These are phyloP conservation scores for Rhodocollybia butyracea DNA, from an alignment of 768 basidiomycete species.

Conservation along the genomic window DNA sequence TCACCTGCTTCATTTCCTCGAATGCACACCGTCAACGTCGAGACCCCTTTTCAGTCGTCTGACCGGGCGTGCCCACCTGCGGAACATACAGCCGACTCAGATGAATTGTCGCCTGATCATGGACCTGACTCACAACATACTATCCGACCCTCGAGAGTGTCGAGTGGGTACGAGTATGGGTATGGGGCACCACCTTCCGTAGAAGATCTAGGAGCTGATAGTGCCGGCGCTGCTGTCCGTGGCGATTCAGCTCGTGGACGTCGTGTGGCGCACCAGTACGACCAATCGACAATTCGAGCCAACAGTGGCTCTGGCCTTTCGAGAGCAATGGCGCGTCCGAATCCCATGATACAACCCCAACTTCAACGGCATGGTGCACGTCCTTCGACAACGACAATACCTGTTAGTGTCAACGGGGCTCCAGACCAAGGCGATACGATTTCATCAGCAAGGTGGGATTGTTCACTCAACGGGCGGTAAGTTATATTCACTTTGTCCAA, in stretches of 20 bases:
- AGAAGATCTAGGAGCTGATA: no score
- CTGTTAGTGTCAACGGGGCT: slow-evolving; percentile 16
- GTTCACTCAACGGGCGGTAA: slow-evolving; percentile 13
- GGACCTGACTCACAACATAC: slow-evolving; percentile 1
- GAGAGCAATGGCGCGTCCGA: not conserved
- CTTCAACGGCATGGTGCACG: not conserved
- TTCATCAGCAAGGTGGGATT: slow-evolving; percentile 46
- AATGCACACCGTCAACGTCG: not conserved
- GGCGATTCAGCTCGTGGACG: not conserved
- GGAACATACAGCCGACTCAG: not conserved
- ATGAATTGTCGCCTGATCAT: not conserved
- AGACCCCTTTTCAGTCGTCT: not conserved
- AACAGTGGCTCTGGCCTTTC: not conserved
- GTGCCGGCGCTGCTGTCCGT: no score
- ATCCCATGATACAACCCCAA: not conserved
- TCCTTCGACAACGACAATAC: slow-evolving; percentile 18
- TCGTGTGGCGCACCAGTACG: slow-evolving; percentile 2
- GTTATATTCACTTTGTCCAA: slow-evolving; percentile 17
- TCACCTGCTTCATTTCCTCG: no score
- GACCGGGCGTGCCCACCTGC: not conserved
- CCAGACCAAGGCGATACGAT: slow-evolving; percentile 29
- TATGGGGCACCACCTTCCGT: no score
- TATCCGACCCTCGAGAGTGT: slow-evolving; percentile 2
- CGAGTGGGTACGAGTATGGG: slow-evolving; percentile 12
- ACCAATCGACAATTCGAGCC: not conserved